Evolutionary conservation across 2,329 filamentous ascomycete genomes (phyloP), one percentile per base, ranked within the genome.

Genomic region (Diplodia seriata): DNA sequence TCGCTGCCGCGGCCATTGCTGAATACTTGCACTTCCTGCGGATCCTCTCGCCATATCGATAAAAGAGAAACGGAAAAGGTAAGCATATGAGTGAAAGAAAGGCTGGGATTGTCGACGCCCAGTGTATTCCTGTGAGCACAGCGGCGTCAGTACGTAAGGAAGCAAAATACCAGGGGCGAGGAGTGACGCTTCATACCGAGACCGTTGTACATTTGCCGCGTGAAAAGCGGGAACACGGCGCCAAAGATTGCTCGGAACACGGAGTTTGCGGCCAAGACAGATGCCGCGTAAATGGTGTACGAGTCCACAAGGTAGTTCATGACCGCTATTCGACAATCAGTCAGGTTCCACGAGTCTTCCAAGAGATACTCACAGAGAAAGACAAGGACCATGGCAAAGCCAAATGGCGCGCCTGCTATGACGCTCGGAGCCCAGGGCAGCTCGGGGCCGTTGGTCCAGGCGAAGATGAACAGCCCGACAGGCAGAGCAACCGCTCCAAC

Each of bases 221-320:
- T 88, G n/a, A n/a, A n/a, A n/a, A n/a, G n/a, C n/a, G n/a, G n/a
- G n/a, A n/a, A n/a, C n/a, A 85, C 88, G 2, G 91, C 91, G 70
- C 91, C 92, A 70, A 89, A 90, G 9, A 93, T 81, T 0, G 91
- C 93, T 72, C 92, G 89, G 47, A 96, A 80, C 74, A 96, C 90
- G 0, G 91, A 91, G 78, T 94, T 92, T 59, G 90, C 90, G 2
- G 91, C 91, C 9, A 94, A 81, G 0, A 89, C 90, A 0, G 89
- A 91, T 0, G 91, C 91, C 0, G 92, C 91, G 70, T 90, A 94
- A 72, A 94, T 90, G 65, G 89, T 89, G 76, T 92, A 85, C 0
- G 77, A 76, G 61, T 80, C 78, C 66, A 80, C 78, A 57, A 85
- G 64, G 74, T 77, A 81, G 73, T 80, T 79, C 75, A 79, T 77